Percentiles rank a stretch among this genome's conserved stretches.
Conservation (phyloP, 2,329 filamentous ascomycete genomes). For the Trichoderma sp. region DNA sequence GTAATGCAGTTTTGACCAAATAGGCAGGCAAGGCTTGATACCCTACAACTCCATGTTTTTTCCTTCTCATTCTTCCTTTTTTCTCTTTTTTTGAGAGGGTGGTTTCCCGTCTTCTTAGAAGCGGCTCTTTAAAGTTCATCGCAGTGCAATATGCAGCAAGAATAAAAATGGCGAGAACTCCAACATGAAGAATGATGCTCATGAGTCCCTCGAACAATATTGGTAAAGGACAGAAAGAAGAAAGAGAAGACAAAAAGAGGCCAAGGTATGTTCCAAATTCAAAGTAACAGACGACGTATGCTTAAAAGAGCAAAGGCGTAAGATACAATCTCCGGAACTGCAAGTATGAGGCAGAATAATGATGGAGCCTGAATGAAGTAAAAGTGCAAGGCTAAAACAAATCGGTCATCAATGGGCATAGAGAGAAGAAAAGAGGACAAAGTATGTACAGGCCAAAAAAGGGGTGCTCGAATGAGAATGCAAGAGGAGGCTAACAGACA, state of each 20-base stretch:
- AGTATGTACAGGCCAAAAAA: constrained; percentile 1
- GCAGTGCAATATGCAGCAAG: not conserved
- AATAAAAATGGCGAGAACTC: not conserved
- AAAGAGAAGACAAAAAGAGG: not conserved
- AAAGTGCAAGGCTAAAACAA: not conserved
- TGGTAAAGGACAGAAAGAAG: not conserved
- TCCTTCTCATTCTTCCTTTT: not conserved
- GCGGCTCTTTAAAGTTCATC: not conserved
- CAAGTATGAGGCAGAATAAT: not conserved
- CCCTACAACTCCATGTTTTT: not conserved
- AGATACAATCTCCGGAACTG: not conserved
- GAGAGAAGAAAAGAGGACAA: not conserved
- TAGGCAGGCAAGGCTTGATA: not conserved
- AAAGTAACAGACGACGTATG: not conserved
- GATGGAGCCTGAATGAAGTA: not conserved
- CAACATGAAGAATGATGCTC: not conserved
- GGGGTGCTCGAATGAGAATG: not conserved
- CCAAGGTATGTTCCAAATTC: not conserved
- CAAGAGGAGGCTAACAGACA: not conserved
- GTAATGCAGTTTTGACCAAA: not conserved
- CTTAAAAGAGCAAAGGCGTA: not conserved
- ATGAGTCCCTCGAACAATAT: not conserved
- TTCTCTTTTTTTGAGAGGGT: not conserved
- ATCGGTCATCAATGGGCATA: not conserved
- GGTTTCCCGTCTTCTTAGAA: not conserved